Evolutionary conservation across 2,329 filamentous ascomycete genomes (phyloP).

Genomic region (Geoglossum cookeanum): DNA sequence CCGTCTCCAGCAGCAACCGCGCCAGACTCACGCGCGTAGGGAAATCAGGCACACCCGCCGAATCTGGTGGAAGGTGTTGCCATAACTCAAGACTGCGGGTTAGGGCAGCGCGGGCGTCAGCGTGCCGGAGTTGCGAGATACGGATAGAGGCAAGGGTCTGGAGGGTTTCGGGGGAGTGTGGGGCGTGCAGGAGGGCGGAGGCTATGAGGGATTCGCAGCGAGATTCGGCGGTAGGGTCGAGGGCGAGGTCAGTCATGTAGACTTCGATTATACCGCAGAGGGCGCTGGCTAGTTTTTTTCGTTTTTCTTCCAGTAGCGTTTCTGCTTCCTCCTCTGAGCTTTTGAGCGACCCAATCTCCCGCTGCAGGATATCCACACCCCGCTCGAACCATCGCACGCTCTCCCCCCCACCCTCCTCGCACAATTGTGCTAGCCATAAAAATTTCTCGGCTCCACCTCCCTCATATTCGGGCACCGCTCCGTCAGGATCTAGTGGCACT

Average conservation of each 20-base stretch:
- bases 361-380: conserved; percentile 53
- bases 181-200: conserved; percentile 72
- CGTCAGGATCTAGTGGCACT: conserved; percentile 57
- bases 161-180: conserved; percentile 69
- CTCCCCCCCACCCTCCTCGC: conserved; percentile 45
- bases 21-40: conserved; percentile 67
- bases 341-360: conserved; percentile 47
- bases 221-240: conserved; percentile 76
- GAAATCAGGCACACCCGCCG: conserved; percentile 65
- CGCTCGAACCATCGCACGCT: conserved; percentile 48
- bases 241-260: conserved; percentile 95
- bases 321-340: conserved; percentile 20
- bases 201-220: conserved; percentile 78
- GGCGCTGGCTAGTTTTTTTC: conserved; percentile 69
- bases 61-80: conserved; percentile 56
- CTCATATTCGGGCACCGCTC: conserved; percentile 44
- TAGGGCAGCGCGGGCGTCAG: conserved; percentile 66
- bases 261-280: conserved; percentile 89
- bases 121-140: conserved; percentile 64
- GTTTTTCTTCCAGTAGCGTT: conserved; percentile 44
- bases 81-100: conserved; percentile 64
- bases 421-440: conserved; percentile 82
- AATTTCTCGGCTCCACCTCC: conserved; percentile 89
- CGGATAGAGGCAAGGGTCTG: conserved; percentile 88
- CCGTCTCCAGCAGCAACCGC: conserved; percentile 74